A percentile compares a stretch with the other conserved stretches of the same genome.
phyloP scores from a whole-genome alignment of 176 grass and related monocot genomes.

The Rhynchospora breviuscula region DNA sequence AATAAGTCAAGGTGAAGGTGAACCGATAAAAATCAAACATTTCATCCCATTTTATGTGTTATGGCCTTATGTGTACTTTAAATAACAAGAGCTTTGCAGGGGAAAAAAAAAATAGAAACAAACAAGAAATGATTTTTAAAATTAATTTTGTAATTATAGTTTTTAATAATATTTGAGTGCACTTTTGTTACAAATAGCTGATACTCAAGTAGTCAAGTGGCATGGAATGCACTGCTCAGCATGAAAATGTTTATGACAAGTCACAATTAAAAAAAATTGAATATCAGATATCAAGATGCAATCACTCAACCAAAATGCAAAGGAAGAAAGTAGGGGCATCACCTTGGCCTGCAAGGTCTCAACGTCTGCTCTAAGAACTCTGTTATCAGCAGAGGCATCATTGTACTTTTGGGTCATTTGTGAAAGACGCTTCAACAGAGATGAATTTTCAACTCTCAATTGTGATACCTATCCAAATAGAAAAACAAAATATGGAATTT shows the following conservation, averaged over 20 bases:
- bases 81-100: background rate
- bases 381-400: slow-evolving; percentile 46
- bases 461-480: slow-evolving; percentile 42
- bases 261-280: background rate
- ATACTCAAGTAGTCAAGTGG: no score
- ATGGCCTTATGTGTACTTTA: background rate
- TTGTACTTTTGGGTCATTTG: slow-evolving; percentile 76
- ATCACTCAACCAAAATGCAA: background rate
- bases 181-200: background rate
- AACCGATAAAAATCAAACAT: background rate
- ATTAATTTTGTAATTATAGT: background rate
- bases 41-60: background rate
- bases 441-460: slow-evolving; percentile 68
- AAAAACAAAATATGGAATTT: slow-evolving; percentile 4
- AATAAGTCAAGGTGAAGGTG: background rate
- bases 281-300: background rate
- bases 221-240: background rate
- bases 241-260: background rate
- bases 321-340: slow-evolving; percentile 12
- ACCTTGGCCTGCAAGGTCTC: slow-evolving; percentile 69
- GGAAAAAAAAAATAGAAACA: background rate
- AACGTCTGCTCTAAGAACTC: slow-evolving; percentile 66
- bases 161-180: background rate
- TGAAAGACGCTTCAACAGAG: slow-evolving; percentile 48
- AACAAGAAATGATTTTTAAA: background rate